Evolutionary conservation across 768 basidiomycete genomes (phyloP).

Genomic region (Rhizopogon roseolus): DNA sequence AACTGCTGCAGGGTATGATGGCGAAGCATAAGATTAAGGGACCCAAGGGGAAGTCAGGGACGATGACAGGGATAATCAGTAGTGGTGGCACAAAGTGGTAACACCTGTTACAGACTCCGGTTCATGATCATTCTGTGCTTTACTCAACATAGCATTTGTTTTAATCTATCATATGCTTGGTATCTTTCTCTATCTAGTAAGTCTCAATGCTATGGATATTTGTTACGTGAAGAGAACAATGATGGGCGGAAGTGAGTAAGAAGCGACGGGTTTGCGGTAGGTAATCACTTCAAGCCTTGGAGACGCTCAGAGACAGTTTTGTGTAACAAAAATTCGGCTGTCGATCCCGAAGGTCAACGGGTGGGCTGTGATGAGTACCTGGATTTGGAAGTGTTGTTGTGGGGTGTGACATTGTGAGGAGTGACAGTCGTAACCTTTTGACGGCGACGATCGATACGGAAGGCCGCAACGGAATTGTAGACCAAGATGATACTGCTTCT

Average conservation of each 20-base stretch:
- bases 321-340: neutral
- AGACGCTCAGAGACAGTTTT: neutral
- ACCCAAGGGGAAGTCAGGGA: slow-evolving; percentile 15
- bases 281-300: neutral
- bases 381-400: neutral
- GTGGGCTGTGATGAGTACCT: neutral
- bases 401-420: neutral
- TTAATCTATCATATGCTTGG: slow-evolving; percentile 1
- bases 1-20: slow-evolving; percentile 56
- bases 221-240: slow-evolving; percentile 4
- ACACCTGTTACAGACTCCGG: neutral
- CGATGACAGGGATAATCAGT: slow-evolving; percentile 9
- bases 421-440: neutral
- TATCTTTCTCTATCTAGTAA: neutral
- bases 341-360: neutral
- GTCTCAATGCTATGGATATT: neutral
- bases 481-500: neutral
- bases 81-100: neutral
- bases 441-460: neutral
- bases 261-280: slow-evolving; percentile 4
- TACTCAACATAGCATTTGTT: neutral
- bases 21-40: slow-evolving; percentile 32
- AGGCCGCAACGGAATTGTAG: neutral
- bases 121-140: slow-evolving; percentile 7
- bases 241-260: neutral